phyloP scores from a whole-genome alignment of 495 filamentous ascomycete species.

The Trichoderma asperelloides region DNA sequence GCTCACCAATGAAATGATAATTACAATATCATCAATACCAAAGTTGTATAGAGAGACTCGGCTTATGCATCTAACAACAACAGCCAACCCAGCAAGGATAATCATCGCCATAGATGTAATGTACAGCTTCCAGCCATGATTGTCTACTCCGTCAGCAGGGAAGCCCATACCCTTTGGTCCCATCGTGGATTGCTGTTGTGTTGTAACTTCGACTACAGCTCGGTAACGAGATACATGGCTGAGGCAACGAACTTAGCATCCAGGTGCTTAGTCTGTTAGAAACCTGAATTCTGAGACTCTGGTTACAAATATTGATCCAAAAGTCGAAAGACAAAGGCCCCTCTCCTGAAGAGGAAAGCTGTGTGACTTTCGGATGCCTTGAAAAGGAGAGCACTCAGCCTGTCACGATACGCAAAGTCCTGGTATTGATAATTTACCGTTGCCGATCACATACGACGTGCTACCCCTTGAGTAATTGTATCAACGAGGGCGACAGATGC shows the following conservation, averaged over 20 bases:
- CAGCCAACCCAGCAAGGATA: not conserved
- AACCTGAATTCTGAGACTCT: not conserved
- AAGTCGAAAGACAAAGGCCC: not conserved
- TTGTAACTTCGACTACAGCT: not conserved
- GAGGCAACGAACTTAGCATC: not conserved
- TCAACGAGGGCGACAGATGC: not conserved
- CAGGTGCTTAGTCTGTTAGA: not conserved
- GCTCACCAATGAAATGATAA: slow-evolving; percentile 6
- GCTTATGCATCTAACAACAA: not conserved
- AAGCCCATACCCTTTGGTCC: slow-evolving; percentile 7
- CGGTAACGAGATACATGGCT: not conserved
- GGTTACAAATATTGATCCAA: not conserved
- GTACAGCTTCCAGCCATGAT: slow-evolving; percentile 11
- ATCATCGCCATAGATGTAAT: slow-evolving; percentile 10
- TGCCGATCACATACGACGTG: not conserved
- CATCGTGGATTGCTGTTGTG: not conserved
- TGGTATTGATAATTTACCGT: not conserved
- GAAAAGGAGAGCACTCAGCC: not conserved
- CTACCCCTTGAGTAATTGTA: not conserved
- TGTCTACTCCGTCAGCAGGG: slow-evolving; percentile 2
- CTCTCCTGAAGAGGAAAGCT: not conserved
- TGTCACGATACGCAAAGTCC: not conserved
- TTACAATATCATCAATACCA: slow-evolving; percentile 2
- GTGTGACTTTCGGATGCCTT: not conserved
- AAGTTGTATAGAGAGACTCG: not conserved